Conservation (phyloP, 257 asterid genomes). For the Rehmannia glutinosa region DNA sequence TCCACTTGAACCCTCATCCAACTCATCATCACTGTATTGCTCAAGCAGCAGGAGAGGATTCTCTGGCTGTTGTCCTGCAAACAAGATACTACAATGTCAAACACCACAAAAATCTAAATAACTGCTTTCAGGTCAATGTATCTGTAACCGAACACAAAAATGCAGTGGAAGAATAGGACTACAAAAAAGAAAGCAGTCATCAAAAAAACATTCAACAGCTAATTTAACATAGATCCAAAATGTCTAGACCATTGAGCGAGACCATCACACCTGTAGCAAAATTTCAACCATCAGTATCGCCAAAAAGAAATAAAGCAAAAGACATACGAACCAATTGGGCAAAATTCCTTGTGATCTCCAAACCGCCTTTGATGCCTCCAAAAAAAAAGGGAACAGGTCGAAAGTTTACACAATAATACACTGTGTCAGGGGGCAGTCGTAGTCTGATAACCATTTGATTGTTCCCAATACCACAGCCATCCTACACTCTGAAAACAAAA, state of each 20-base stretch:
- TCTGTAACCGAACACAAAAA: slow-evolving; percentile 10
- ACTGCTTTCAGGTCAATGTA: slow-evolving; percentile 15
- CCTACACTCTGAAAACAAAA: slow-evolving; percentile 76
- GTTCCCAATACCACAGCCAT: slow-evolving; percentile 97
- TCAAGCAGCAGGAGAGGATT: slow-evolving; percentile 86
- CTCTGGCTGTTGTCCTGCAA: slow-evolving; percentile 57
- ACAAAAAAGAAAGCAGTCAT: slow-evolving; percentile 10
- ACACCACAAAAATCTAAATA: slow-evolving; percentile 13
- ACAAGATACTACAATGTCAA: slow-evolving; percentile 41
- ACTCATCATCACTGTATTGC: slow-evolving; percentile 94
- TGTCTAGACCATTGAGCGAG: slow-evolving; percentile 25
- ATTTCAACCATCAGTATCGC: slow-evolving; percentile 64
- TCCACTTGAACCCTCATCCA: slow-evolving; percentile 55
- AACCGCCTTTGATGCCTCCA: slow-evolving; percentile 64
- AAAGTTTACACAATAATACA: slow-evolving; percentile 65
- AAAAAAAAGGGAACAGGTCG: slow-evolving; percentile 45
- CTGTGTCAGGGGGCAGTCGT: slow-evolving; percentile 85
- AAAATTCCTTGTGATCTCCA: slow-evolving; percentile 54
- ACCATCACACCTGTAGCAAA: slow-evolving; percentile 77
- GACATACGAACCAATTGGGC: slow-evolving; percentile 93
- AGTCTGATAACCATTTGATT: slow-evolving; percentile 68
- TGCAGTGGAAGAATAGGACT: slow-evolving; percentile 18
- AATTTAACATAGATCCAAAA: slow-evolving; percentile 23
- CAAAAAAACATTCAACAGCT: slow-evolving; percentile 18
- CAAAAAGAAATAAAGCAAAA: slow-evolving; percentile 64